Percentiles rank a stretch among this genome's conserved stretches.
These are phyloP conservation scores for Coniophora puteana DNA, from an alignment of 1,284 basidiomycete genomes.

Conservation along the genomic window DNA sequence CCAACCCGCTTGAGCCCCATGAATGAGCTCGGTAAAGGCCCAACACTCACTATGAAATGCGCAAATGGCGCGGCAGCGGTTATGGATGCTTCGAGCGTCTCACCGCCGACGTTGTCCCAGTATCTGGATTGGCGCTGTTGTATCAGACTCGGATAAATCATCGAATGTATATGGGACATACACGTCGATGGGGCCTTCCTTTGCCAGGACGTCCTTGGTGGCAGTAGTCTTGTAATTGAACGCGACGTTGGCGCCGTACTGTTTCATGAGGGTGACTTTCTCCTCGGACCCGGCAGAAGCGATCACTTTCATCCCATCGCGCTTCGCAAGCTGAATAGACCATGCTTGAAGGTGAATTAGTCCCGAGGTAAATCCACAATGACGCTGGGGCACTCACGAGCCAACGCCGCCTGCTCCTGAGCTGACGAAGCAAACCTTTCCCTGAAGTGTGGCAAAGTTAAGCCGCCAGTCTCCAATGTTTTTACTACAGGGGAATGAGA, in stretches of 20 bases:
- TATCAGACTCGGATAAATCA: background rate
- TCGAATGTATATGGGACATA: slow-evolving; percentile 5
- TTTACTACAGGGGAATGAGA: too few relatives aligned
- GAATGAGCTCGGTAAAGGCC: background rate
- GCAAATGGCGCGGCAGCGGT: slow-evolving; percentile 45
- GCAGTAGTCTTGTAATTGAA: slow-evolving; percentile 35
- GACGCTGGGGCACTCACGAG: slow-evolving; percentile 30
- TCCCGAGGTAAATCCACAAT: too few relatives aligned
- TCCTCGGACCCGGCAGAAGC: slow-evolving; percentile 59
- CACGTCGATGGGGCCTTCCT: slow-evolving; percentile 21
- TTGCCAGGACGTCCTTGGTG: slow-evolving; percentile 21
- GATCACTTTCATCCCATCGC: slow-evolving; percentile 54
- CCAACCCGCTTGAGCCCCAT: background rate
- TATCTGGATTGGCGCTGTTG: slow-evolving; percentile 27
- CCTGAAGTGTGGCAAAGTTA: background rate
- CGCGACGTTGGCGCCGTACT: slow-evolving; percentile 41
- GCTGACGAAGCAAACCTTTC: background rate
- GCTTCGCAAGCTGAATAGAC: slow-evolving; percentile 47
- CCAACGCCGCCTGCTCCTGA: slow-evolving; percentile 1
- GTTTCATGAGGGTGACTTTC: slow-evolving; percentile 53
- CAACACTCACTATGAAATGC: slow-evolving; percentile 40
- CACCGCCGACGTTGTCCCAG: slow-evolving; percentile 63
- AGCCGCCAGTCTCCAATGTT: too few relatives aligned
- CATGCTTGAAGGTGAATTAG: slow-evolving; percentile 18
- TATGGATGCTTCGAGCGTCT: slow-evolving; percentile 57